A percentile compares a stretch with the other conserved stretches of the same genome.
These are phyloP conservation scores for Fusarium sp. DNA, from an alignment of 2,329 filamentous ascomycete species.

Conservation along the genomic window DNA sequence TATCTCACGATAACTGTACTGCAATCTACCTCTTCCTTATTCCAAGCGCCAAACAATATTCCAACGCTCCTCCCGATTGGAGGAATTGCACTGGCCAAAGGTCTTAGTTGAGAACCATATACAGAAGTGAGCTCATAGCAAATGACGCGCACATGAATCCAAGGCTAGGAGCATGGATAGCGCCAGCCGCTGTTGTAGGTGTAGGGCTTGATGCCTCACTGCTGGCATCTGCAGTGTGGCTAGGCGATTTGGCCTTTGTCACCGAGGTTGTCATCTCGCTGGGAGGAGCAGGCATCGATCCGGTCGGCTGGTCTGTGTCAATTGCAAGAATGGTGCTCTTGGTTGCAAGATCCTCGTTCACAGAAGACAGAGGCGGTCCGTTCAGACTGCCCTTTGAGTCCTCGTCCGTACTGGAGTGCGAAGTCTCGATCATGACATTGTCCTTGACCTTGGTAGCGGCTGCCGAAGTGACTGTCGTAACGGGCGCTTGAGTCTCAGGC, in stretches of 20 bases:
- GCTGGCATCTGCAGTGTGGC: constrained; percentile 11
- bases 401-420: neutral
- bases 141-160: constrained; percentile 37
- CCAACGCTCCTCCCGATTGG: neutral
- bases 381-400: constrained; percentile 15
- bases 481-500: constrained; percentile 11
- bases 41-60: constrained; percentile 20
- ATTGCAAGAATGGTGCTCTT: constrained; percentile 42
- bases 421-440: constrained; percentile 39
- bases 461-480: constrained; percentile 18
- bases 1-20: constrained; percentile 23
- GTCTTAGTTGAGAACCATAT: constrained; percentile 36
- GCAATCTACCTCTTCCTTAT: constrained; percentile 15
- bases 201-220: constrained; percentile 24
- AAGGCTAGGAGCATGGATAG: constrained; percentile 32
- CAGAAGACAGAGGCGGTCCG: constrained; percentile 31
- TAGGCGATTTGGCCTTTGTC: constrained; percentile 20
- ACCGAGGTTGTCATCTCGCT: constrained; percentile 32
- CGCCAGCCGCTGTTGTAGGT: constrained; percentile 29
- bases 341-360: constrained; percentile 40
- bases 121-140: constrained; percentile 38
- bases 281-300: constrained; percentile 32
- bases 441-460: constrained; percentile 26
- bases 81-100: neutral
- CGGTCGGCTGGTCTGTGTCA: constrained; percentile 41